These are phyloP conservation scores for Agaricus subrufescens DNA, from an alignment of 768 basidiomycete species.

Conservation along the genomic window DNA sequence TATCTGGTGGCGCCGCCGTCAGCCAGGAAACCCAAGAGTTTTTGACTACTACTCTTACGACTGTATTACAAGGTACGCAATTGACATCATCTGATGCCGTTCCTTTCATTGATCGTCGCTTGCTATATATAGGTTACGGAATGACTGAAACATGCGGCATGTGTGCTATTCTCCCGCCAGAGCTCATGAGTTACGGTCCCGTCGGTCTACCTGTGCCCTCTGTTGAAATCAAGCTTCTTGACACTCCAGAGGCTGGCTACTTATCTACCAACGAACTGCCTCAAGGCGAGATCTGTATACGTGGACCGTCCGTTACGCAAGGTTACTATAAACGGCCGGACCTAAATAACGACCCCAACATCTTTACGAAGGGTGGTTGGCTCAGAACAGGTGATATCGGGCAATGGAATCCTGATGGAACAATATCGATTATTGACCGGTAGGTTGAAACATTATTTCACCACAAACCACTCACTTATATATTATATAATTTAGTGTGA, in stretches of 20 bases:
- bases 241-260: constrained; percentile 85
- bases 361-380: constrained; percentile 92
- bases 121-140: constrained; percentile 63
- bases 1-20: constrained; percentile 86
- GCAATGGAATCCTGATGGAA: constrained; percentile 92
- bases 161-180: constrained; percentile 85
- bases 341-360: constrained; percentile 74
- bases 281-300: constrained; percentile 86
- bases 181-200: constrained; percentile 63
- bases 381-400: constrained; percentile 92
- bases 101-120: too few species aligned
- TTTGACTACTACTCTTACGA: constrained; percentile 73
- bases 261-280: constrained; percentile 63
- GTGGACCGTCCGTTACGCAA: constrained; percentile 81
- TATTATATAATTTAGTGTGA: constrained; percentile 41
- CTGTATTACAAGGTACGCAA: constrained; percentile 74
- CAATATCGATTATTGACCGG: constrained; percentile 86
- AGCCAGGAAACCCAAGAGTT: constrained; percentile 90
- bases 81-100: neutral
- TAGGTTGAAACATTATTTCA: constrained; percentile 25
- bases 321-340: constrained; percentile 93
- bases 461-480: neutral
- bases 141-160: constrained; percentile 96
- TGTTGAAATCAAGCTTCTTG: constrained; percentile 82
- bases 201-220: constrained; percentile 90